These are phyloP conservation scores for Citrus australasica DNA, from an alignment of 345 rosid genomes.

Conservation along the genomic window DNA sequence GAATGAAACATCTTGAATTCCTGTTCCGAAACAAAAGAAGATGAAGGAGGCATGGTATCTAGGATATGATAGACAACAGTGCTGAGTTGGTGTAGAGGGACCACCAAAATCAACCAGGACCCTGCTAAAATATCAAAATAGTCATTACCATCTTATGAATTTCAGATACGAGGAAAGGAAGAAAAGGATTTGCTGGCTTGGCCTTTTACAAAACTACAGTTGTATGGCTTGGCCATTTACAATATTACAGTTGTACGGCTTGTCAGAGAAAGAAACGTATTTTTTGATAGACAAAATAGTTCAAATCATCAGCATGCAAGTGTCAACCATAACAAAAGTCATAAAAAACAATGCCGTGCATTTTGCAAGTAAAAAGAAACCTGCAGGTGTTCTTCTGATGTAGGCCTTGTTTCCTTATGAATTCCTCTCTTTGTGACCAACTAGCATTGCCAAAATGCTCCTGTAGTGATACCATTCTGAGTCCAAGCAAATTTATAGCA, in stretches of 20 bases:
- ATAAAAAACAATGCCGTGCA: background rate
- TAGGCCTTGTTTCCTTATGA: background rate
- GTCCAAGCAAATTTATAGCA: conserved; percentile 19
- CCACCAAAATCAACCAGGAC: background rate
- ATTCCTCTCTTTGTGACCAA: background rate
- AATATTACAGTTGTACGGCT: background rate
- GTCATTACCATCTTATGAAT: background rate
- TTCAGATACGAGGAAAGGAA: background rate
- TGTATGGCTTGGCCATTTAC: background rate
- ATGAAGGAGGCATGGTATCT: conserved; percentile 7
- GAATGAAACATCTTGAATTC: conserved; percentile 40
- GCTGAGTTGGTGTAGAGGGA: background rate
- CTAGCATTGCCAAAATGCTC: background rate
- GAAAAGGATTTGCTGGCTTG: background rate
- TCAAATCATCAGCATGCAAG: background rate
- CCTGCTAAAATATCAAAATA: background rate
- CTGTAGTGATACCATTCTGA: background rate
- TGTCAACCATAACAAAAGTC: background rate
- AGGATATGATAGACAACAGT: background rate
- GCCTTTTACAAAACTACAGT: background rate
- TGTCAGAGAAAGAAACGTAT: background rate
- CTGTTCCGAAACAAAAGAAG: conserved; percentile 13
- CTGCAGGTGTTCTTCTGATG: conserved; percentile 6
- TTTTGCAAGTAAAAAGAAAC: conserved; percentile 8
- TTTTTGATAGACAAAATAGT: background rate